A percentile compares a stretch with the other conserved stretches of the same genome.
Evolutionary conservation across 2,329 filamentous ascomycete species (phyloP).

Genomic region (Fusarium sp.): DNA sequence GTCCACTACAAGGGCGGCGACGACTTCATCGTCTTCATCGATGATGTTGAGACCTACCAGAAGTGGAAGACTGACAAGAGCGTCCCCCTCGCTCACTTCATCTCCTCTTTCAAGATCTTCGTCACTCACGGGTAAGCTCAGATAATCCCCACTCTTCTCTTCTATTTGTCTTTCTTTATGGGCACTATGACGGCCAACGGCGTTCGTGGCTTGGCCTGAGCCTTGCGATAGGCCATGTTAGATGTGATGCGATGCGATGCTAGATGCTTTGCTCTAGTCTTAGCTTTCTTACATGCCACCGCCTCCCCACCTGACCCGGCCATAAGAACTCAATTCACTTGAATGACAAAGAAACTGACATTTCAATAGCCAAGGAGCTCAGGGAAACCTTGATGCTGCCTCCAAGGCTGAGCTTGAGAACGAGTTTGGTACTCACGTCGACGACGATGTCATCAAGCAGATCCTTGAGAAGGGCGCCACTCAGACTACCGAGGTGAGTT

Average conservation of each 20-base stretch:
- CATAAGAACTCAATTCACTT: not conserved
- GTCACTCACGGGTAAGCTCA: conserved; percentile 81
- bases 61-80: conserved; percentile 87
- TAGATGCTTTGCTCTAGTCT: conserved; percentile 1
- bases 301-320: not conserved
- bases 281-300: not conserved
- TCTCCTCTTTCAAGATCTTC: conserved; percentile 91
- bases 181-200: not conserved
- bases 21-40: conserved; percentile 72
- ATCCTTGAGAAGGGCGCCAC: conserved; percentile 83
- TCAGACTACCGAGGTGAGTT: conserved; percentile 70
- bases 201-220: conserved; percentile 1
- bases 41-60: conserved; percentile 73
- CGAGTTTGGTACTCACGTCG: conserved; percentile 86
- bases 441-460: conserved; percentile 84
- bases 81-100: conserved; percentile 84
- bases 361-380: conserved; percentile 79
- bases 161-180: not conserved
- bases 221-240: not conserved
- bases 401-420: conserved; percentile 81
- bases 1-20: conserved; percentile 86
- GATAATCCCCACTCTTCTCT: conserved; percentile 55
- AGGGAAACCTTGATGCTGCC: conserved; percentile 82
- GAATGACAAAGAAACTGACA: conserved; percentile 26
- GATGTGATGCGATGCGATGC: not conserved